A percentile compares a stretch with the other conserved stretches of the same genome.
Evolutionary conservation across 768 basidiomycete species (phyloP).

Genomic region (Mycena polygramma): DNA sequence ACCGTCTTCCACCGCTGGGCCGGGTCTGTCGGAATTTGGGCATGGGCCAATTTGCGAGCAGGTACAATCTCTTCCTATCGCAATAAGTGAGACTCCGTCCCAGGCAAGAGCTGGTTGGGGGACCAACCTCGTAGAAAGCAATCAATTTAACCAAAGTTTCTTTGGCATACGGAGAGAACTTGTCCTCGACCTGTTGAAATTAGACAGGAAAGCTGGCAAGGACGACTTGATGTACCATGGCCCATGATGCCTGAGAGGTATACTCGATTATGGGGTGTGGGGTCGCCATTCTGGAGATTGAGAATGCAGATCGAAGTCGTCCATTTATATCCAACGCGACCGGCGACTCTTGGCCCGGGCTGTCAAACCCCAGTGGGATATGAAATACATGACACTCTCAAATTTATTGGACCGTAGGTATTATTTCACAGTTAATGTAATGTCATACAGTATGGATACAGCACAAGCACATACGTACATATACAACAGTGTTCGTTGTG

Average conservation of each 20-base stretch:
- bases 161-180: conserved; percentile 92
- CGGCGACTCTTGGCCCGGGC: conserved; percentile 16
- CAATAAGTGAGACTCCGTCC: background rate
- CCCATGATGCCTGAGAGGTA: conserved; percentile 90
- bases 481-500: conserved; percentile 33
- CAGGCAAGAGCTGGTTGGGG: background rate
- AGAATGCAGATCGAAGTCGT: background rate
- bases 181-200: conserved; percentile 80
- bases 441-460: conserved; percentile 36
- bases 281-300: conserved; percentile 57
- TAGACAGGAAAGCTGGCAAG: background rate
- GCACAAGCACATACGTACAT: conserved; percentile 22
- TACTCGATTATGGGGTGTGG: conserved; percentile 81
- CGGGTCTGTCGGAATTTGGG: conserved; percentile 84
- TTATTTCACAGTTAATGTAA: conserved; percentile 15
- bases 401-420: conserved; percentile 8
- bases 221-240: conserved; percentile 65
- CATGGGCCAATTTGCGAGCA: conserved; percentile 79
- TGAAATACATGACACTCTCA: background rate
- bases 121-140: conserved; percentile 82
- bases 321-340: conserved; percentile 12
- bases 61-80: conserved; percentile 89
- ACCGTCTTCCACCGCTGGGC: conserved; percentile 86
- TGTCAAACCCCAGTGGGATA: background rate
- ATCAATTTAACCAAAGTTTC: conserved; percentile 88